A percentile compares a stretch with the other conserved stretches of the same genome.
phyloP scores from a whole-genome alignment of 2,329 filamentous ascomycete genomes.

The Xylaria sp. region DNA sequence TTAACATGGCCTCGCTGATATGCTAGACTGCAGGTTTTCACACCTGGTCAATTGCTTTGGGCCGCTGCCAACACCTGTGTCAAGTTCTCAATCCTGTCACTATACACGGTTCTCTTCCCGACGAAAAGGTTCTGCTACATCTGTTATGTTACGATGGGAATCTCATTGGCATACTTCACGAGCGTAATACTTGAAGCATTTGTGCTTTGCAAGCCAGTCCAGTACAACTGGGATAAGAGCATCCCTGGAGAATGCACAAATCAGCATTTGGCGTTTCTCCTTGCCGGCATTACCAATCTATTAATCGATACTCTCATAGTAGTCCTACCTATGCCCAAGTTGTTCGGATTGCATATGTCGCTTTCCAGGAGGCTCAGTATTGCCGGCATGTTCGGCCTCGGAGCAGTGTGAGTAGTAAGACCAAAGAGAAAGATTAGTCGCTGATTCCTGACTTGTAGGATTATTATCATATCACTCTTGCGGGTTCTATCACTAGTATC shows the following conservation, averaged over 20 bases:
- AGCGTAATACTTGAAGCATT: neutral
- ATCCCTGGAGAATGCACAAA: neutral
- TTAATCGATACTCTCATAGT: neutral
- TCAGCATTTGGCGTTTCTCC: neutral
- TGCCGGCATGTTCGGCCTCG: neutral
- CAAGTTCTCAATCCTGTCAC: neutral
- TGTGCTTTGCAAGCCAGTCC: neutral
- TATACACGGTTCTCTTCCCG: neutral
- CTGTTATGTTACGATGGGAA: neutral
- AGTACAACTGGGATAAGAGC: conserved; percentile 2
- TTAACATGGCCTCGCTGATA: neutral
- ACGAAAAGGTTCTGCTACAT: neutral
- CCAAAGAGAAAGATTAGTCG: neutral
- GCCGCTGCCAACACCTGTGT: neutral
- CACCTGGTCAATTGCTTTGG: neutral
- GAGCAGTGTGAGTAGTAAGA: neutral
- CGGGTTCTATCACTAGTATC: neutral
- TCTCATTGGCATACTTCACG: neutral
- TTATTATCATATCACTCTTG: neutral
- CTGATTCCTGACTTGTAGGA: neutral
- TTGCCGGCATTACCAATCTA: neutral
- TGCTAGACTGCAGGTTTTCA: neutral
- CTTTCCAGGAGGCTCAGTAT: neutral
- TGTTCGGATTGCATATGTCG: neutral
- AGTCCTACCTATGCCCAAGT: neutral